A percentile compares a stretch with the other conserved stretches of the same genome.
phyloP scores from a whole-genome alignment of 495 filamentous ascomycete species.

The Xylaria intraflava region DNA sequence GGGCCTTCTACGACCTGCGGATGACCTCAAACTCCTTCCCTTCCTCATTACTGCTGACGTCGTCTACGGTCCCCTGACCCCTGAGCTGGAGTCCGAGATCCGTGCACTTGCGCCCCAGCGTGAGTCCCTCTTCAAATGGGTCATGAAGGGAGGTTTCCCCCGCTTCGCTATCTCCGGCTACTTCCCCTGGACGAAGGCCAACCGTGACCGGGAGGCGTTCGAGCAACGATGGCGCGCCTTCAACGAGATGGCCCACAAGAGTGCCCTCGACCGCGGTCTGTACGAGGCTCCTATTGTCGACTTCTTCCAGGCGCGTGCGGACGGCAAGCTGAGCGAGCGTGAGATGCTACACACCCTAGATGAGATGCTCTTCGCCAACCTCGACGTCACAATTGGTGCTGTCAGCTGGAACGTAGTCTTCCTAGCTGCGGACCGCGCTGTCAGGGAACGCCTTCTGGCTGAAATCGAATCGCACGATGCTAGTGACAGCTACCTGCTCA shows the following conservation, averaged over 20 bases:
- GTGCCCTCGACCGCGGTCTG: no score
- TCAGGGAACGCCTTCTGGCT: conserved; percentile 9
- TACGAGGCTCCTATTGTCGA: background rate
- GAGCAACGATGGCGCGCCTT: background rate
- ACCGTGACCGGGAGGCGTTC: conserved; percentile 15
- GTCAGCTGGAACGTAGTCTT: conserved; percentile 35
- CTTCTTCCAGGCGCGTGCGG: conserved; percentile 6
- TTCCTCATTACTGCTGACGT: conserved; percentile 31
- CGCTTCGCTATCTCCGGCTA: conserved; percentile 14
- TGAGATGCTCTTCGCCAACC: conserved; percentile 40
- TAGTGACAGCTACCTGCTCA: conserved; percentile 11
- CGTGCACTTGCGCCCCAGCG: conserved; percentile 14
- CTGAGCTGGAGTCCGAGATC: conserved; percentile 5
- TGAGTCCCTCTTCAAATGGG: conserved; percentile 22
- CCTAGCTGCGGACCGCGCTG: conserved; percentile 25
- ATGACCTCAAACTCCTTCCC: conserved; percentile 30
- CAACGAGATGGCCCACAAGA: background rate
- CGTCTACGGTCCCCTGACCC: conserved; percentile 26
- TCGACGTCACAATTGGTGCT: conserved; percentile 36
- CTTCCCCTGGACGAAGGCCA: conserved; percentile 20
- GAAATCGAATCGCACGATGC: background rate
- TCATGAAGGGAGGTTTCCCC: conserved; percentile 26
- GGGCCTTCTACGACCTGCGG: conserved; percentile 13
- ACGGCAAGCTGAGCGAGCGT: background rate
- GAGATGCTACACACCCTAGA: conserved; percentile 35